Base-by-base conservation (phyloP, 2,329 filamentous ascomycete species). In the Xylaria sp. region DNA sequence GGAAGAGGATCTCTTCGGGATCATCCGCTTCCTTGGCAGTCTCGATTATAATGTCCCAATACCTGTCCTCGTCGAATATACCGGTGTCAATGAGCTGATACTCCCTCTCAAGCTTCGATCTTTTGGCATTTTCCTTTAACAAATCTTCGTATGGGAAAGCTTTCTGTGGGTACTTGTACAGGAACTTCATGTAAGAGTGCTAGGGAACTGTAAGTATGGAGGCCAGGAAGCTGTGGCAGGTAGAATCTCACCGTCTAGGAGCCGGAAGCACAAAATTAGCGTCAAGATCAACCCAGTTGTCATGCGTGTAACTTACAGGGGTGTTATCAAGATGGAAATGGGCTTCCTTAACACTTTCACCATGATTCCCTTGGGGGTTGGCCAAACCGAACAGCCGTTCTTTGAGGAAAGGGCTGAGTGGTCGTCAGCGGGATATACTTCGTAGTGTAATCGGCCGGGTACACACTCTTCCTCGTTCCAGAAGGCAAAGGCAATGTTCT, bases 121-220 rank as follows among this genome's bases (percentile, higher is more conserved):
- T 85, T 62, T 80, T 84, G 40, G 86, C 92, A 69, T 96, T 97
- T 69, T 95, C 91, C 60, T 90, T 79, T 61, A 95, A 77, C 43
- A 97, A 79, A 61, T 96, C 86, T 72, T 97, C 82, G 77, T 97
- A 97, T 2, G 93, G 94, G 67, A 97, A 97, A 60, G 88, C 86
- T 66, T 83, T 84, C 74, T 97, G 93, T 0, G 94, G 94, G 66
- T 97, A 95, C 74, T 97, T 97, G 83, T 97, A 97, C 63, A 97
- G 87, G 69, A 87, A 95, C 74, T 97, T 97, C 93, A 97, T 97
- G 78, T 97, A 97, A 22, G 93, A 96, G 74, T 97, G 92, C 90
- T 92, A 71, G 55, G 53, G 16, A 18, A 4, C 40, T 43, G 54
- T 63, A 18, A 61, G 48, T 49, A 48, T 49, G 53, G 54, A 57